Base-by-base conservation (phyloP, 257 asterid genomes). In the Solanum arcanum region DNA sequence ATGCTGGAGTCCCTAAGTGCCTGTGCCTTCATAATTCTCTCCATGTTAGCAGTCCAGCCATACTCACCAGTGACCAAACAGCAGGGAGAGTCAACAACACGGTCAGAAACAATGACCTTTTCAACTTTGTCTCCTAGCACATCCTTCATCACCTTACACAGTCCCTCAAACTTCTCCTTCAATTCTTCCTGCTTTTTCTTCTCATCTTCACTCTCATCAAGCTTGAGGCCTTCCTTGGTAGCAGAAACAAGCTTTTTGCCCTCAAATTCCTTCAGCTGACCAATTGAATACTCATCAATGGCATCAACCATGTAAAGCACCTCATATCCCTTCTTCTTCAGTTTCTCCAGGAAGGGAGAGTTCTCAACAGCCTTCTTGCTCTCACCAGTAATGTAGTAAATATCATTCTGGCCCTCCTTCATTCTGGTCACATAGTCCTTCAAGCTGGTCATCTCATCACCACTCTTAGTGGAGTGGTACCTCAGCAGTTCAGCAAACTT, bases 281-380 rank as follows among this genome's bases (percentile, higher is more conserved):
- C 95, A n/a, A 93, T 88, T 1, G 93, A 89, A 21, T 93, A 93
- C 90, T 93, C 95, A 89, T 93, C 95, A 80, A 93, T 93, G 12
- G 95, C 95, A 21, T 93, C 95, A 35, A 91, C 94, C 95, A 93
- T 93, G 91, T 82, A 91, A 27, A 93, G 87, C 18, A 93, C 95
- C 86, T 93, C 95, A 81, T 89, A 89, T 0, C 94, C 95, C 88
- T 92, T 92, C 91, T 93, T 93, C 92, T 93, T 93, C 80, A 93
- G 83, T 81, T 88, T 90, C 90, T 93, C 95, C 21, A 93, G 94
- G 92, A 93, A 93, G 29, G 95, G 95, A 9, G 93, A 92, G 89
- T 93, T 93, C 92, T 93, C 95, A 47, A 93, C 95, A 5, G 95
- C 93, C 88, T 92, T 93, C 92, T 91, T 93, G 89, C 92, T 91